phyloP scores from a whole-genome alignment of 1,284 basidiomycete species.

The Ceratobasidium sp. region DNA sequence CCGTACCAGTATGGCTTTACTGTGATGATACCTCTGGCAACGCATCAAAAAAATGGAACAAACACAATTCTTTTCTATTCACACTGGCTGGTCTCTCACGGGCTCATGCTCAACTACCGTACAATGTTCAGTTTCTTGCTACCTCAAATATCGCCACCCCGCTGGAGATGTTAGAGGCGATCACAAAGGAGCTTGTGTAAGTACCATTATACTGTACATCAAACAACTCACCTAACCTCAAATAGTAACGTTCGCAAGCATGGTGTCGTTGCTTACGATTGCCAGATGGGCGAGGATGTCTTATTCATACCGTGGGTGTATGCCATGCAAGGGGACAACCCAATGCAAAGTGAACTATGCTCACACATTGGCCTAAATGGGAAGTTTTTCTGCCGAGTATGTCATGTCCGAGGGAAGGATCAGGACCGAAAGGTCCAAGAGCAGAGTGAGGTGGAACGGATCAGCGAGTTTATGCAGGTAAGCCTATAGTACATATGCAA shows the following conservation, averaged over 20 bases:
- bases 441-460: not conserved
- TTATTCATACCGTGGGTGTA: constrained; percentile 58
- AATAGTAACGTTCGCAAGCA: not conserved
- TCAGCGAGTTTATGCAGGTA: constrained; percentile 8
- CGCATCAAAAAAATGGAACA: constrained; percentile 63
- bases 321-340: constrained; percentile 62
- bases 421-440: constrained; percentile 2
- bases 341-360: constrained; percentile 63
- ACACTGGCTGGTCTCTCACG: constrained; percentile 56
- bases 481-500: no score
- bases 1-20: constrained; percentile 59
- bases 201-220: constrained; percentile 13
- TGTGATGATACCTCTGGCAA: constrained; percentile 65
- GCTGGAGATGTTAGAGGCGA: constrained; percentile 61
- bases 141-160: constrained; percentile 61
- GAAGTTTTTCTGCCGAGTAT: constrained; percentile 60
- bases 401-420: constrained; percentile 55
- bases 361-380: constrained; percentile 61
- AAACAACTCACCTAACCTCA: not conserved
- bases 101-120: constrained; percentile 51
- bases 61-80: constrained; percentile 61
- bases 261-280: constrained; percentile 61
- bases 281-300: constrained; percentile 52
- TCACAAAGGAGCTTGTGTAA: constrained; percentile 56
- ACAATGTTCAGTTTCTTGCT: constrained; percentile 60